Evolutionary conservation across 441 rosid species (phyloP).

Genomic region (Arabidopsis lyrata): DNA sequence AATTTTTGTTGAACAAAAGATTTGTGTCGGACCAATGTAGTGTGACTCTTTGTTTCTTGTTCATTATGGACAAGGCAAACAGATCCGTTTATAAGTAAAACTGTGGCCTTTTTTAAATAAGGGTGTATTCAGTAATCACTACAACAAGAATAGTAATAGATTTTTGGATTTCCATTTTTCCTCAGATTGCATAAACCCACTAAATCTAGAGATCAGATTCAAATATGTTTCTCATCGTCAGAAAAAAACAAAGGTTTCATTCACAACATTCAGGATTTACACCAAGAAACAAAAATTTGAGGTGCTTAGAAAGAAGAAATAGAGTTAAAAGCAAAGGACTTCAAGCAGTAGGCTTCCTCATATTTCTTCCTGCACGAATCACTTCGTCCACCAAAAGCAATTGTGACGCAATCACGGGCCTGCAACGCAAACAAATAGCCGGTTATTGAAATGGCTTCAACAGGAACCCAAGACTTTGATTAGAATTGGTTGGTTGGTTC

Average conservation of each 20-base stretch:
- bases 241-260: slow-evolving; percentile 22
- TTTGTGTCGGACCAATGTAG: neutral
- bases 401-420: slow-evolving; percentile 94
- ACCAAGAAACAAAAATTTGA: slow-evolving; percentile 3
- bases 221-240: slow-evolving; percentile 11
- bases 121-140: neutral
- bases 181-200: neutral
- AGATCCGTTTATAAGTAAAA: neutral
- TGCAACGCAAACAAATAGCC: slow-evolving; percentile 46
- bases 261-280: slow-evolving; percentile 8
- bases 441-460: slow-evolving; percentile 19
- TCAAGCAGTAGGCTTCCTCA: slow-evolving; percentile 83
- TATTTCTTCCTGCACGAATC: slow-evolving; percentile 95
- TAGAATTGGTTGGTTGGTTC: neutral
- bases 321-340: neutral
- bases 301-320: slow-evolving; percentile 1
- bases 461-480: neutral
- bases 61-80: neutral
- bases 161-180: neutral
- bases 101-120: slow-evolving; percentile 12
- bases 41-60: slow-evolving; percentile 6
- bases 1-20: slow-evolving; percentile 10
- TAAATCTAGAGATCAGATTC: slow-evolving; percentile 5
- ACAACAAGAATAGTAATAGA: slow-evolving; percentile 19
- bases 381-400: slow-evolving; percentile 97